phyloP scores from a whole-genome alignment of 1,284 basidiomycete genomes.

The Singerocomus inundabilis region DNA sequence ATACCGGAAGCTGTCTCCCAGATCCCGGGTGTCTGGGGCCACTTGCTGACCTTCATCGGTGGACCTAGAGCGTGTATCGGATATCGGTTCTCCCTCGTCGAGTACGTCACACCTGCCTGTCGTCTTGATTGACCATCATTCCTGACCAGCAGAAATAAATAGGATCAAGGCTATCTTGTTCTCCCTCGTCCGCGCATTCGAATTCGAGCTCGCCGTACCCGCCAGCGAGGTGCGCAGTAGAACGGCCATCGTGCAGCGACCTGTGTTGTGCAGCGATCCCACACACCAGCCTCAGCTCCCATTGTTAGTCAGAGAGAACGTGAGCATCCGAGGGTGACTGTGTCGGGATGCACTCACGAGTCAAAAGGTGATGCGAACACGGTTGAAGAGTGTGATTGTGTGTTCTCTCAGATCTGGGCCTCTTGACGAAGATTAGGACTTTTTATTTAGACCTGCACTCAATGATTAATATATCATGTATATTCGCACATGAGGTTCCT shows the following conservation, averaged over 20 bases:
- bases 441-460: too few species aligned
- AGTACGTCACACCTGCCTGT: constrained; percentile 38
- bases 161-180: constrained; percentile 62
- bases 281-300: neutral
- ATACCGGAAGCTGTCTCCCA: constrained; percentile 42
- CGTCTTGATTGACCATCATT: neutral
- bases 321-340: neutral
- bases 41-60: constrained; percentile 59
- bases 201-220: constrained; percentile 52
- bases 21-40: constrained; percentile 59
- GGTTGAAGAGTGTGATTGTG: too few species aligned
- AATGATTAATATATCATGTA: too few species aligned
- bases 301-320: neutral
- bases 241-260: constrained; percentile 39
- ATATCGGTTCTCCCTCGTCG: constrained; percentile 66
- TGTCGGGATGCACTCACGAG: too few species aligned
- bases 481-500: too few species aligned
- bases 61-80: constrained; percentile 66
- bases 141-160: constrained; percentile 15
- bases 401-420: too few species aligned
- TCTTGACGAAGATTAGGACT: too few species aligned
- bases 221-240: constrained; percentile 39
- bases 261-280: constrained; percentile 32
- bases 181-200: constrained; percentile 53
- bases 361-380: too few species aligned